These are phyloP conservation scores for Hamigera avellanea DNA, from an alignment of 495 filamentous ascomycete genomes.

Conservation along the genomic window DNA sequence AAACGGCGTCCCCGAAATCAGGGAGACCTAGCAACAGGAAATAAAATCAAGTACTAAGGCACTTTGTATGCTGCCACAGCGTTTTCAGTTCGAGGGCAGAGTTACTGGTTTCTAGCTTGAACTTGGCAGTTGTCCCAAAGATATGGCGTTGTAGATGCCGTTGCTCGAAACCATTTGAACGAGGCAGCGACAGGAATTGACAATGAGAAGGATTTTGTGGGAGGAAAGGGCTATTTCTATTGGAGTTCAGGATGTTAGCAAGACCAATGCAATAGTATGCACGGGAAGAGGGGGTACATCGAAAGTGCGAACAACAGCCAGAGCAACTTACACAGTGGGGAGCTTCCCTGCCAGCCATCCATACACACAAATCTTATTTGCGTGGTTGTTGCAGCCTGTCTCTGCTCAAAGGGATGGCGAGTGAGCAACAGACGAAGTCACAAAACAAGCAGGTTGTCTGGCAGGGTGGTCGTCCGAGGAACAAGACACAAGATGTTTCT, in stretches of 20 bases:
- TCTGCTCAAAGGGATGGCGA: slow-evolving; percentile 6
- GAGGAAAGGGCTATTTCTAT: slow-evolving; percentile 4
- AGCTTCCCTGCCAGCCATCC: background rate
- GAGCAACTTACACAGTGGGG: background rate
- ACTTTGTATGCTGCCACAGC: no score
- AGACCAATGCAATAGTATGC: background rate
- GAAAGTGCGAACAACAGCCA: background rate
- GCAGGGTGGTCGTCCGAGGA: slow-evolving; percentile 28
- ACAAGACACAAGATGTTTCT: slow-evolving; percentile 15
- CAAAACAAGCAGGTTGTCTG: slow-evolving; percentile 9
- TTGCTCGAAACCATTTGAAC: slow-evolving; percentile 5
- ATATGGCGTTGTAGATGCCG: background rate
- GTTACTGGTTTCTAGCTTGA: no score
- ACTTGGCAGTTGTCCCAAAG: no score
- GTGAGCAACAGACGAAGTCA: slow-evolving; percentile 8
- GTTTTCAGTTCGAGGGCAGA: no score
- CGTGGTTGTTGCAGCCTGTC: background rate
- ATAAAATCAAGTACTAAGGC: no score
- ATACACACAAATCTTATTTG: background rate
- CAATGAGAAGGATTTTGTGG: slow-evolving; percentile 1
- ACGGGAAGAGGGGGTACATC: background rate
- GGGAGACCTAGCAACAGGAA: no score
- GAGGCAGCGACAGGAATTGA: slow-evolving; percentile 6
- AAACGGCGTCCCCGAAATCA: no score
- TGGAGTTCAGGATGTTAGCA: background rate